These are phyloP conservation scores for Lophiotrema nucula DNA, from an alignment of 495 filamentous ascomycete genomes.

Conservation along the genomic window DNA sequence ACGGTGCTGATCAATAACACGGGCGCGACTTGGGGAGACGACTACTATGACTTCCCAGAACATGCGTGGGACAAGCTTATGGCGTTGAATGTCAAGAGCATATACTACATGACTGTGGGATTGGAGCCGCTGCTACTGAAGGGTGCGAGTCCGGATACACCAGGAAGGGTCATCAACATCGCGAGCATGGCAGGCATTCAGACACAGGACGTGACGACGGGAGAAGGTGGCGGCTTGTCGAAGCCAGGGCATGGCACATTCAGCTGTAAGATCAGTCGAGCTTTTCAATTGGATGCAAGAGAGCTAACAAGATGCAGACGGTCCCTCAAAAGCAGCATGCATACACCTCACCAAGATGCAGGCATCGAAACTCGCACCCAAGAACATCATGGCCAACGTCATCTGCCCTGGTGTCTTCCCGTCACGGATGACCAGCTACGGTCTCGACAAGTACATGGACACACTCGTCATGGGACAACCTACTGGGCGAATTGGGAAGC, in stretches of 20 bases:
- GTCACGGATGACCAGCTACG: constrained; percentile 39
- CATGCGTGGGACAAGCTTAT: constrained; percentile 41
- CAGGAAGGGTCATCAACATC: constrained; percentile 40
- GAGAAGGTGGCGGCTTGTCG: constrained; percentile 35
- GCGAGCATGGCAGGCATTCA: constrained; percentile 41
- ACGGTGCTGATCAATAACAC: constrained; percentile 41
- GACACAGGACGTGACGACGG: constrained; percentile 40
- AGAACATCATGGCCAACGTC: constrained; percentile 40
- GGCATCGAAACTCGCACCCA: constrained; percentile 40
- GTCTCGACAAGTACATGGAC: constrained; percentile 37
- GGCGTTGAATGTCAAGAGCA: constrained; percentile 41
- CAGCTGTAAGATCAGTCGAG: constrained; percentile 24
- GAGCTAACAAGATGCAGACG: constrained; percentile 19
- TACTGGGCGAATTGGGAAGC: constrained; percentile 40
- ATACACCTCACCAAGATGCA: constrained; percentile 42
- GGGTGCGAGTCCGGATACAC: constrained; percentile 35
- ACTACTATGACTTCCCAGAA: constrained; percentile 42
- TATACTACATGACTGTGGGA: constrained; percentile 39
- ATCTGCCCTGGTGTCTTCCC: constrained; percentile 44
- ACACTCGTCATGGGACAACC: constrained; percentile 38
- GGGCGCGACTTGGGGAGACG: constrained; percentile 39
- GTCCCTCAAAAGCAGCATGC: constrained; percentile 40
- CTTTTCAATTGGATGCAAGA: not conserved
- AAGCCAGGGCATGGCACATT: constrained; percentile 39
- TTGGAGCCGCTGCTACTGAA: constrained; percentile 36